These are phyloP conservation scores for Ambrosia trifida DNA, from an alignment of 129 eudicot species.

Conservation along the genomic window DNA sequence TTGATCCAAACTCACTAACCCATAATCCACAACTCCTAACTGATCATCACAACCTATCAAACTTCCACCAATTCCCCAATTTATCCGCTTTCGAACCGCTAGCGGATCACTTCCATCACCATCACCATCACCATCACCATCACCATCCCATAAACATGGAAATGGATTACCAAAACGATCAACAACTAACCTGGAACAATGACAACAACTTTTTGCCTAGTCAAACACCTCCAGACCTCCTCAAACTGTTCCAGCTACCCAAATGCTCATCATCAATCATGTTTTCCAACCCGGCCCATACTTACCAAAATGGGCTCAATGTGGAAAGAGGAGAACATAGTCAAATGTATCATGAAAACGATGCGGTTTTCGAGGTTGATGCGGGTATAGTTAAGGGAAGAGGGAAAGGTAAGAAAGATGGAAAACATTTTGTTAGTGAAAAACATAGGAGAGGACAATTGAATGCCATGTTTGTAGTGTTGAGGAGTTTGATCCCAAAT, in stretches of 20 bases:
- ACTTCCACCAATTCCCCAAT: conserved; percentile 26
- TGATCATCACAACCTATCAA: conserved; percentile 32
- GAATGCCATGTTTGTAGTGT: conserved; percentile 32
- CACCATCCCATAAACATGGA: conserved; percentile 32
- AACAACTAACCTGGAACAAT: conserved; percentile 6
- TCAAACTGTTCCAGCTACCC: conserved; percentile 57
- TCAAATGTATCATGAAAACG: conserved; percentile 46
- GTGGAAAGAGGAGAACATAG: conserved; percentile 39
- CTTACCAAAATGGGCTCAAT: conserved; percentile 38
- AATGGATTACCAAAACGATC: conserved; percentile 36
- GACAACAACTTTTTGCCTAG: neutral
- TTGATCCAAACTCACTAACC: conserved; percentile 44
- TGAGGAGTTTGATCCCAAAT: conserved; percentile 35
- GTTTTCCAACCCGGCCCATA: conserved; percentile 38
- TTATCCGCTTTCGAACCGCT: conserved; percentile 47
- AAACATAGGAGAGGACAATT: conserved; percentile 40
- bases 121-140: conserved; percentile 31
- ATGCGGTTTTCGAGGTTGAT: conserved; percentile 60
- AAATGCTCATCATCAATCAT: conserved; percentile 49
- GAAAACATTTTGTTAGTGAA: conserved; percentile 34
- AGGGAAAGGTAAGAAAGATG: conserved; percentile 44
- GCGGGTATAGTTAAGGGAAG: conserved; percentile 40
- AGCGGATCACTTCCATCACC: conserved; percentile 21
- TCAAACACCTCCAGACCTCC: conserved; percentile 54
- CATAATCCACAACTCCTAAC: conserved; percentile 4